phyloP scores from a whole-genome alignment of 2,329 filamentous ascomycete species.

The Neopestalotiopsis clavispora region DNA sequence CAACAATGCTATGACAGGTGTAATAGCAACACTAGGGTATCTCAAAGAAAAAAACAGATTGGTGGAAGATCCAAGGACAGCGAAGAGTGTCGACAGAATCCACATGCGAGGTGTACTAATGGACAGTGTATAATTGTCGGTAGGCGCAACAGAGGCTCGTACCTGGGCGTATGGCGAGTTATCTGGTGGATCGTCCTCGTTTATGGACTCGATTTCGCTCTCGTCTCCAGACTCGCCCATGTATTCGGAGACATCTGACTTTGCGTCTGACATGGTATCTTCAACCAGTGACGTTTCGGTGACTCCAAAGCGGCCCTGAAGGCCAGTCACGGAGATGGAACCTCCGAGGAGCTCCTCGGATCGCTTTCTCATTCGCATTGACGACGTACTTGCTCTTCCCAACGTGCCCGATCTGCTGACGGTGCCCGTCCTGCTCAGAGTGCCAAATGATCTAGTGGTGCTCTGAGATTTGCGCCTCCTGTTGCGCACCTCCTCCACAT shows the following conservation, averaged over 20 bases:
- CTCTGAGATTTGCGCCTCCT: conserved; percentile 30
- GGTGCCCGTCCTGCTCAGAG: conserved; percentile 29
- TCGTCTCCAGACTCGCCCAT: conserved; percentile 41
- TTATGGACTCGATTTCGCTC: conserved; percentile 28
- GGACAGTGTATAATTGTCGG: conserved; percentile 77
- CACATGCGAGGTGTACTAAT: conserved; percentile 91
- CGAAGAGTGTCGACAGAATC: conserved; percentile 79
- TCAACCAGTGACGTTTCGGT: conserved; percentile 52
- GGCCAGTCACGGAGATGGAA: conserved; percentile 55
- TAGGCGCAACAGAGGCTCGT: conserved; percentile 77
- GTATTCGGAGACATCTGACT: conserved; percentile 35
- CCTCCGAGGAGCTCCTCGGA: conserved; percentile 56
- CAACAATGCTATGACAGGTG: conserved; percentile 83
- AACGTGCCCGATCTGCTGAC: conserved; percentile 26
- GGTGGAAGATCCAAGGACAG: conserved; percentile 79
- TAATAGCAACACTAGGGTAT: conserved; percentile 90
- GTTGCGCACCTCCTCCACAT: conserved; percentile 24
- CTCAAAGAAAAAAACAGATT: conserved; percentile 89
- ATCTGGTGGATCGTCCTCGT: conserved; percentile 61
- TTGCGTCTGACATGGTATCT: conserved; percentile 48
- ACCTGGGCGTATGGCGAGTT: conserved; percentile 81
- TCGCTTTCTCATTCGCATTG: conserved; percentile 33
- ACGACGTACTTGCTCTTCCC: conserved; percentile 31
- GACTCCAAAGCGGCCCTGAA: conserved; percentile 59
- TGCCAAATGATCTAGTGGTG: conserved; percentile 26